Percentiles rank a stretch among this genome's conserved stretches.
These are phyloP conservation scores for Capronia epimyces DNA, from an alignment of 2,329 filamentous ascomycete species.

Conservation along the genomic window DNA sequence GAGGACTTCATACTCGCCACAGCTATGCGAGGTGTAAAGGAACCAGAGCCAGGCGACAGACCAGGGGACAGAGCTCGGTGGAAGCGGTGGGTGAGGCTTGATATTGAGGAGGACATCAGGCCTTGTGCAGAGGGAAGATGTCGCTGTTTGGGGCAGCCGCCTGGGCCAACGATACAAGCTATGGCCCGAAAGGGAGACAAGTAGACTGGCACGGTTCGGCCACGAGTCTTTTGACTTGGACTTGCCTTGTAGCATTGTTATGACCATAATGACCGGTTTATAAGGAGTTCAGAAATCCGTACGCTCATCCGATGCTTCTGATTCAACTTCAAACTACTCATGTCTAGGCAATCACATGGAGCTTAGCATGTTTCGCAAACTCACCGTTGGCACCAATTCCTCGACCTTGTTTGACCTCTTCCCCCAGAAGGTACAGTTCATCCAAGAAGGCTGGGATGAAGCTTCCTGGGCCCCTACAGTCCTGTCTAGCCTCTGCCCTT, in stretches of 20 bases:
- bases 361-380: conserved; percentile 8
- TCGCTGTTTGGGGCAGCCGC: conserved; percentile 28
- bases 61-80: conserved; percentile 26
- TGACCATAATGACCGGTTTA: no score
- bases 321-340: background rate
- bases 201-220: background rate
- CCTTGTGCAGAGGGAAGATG: conserved; percentile 40
- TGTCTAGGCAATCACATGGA: conserved; percentile 9
- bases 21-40: conserved; percentile 41
- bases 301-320: no score
- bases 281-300: no score
- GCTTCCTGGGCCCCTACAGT: conserved; percentile 73
- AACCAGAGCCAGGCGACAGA: background rate
- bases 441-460: conserved; percentile 86
- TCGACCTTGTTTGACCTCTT: conserved; percentile 43
- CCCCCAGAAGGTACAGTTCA: conserved; percentile 51
- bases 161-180: background rate
- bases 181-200: background rate
- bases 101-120: conserved; percentile 45
- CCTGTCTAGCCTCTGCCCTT: conserved; percentile 50
- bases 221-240: background rate
- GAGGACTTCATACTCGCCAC: conserved; percentile 55
- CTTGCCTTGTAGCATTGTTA: no score
- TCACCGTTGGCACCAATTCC: conserved; percentile 34
- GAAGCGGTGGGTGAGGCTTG: conserved; percentile 39